Conservation (phyloP, 2,329 filamentous ascomycete species). For the Phaeosphaeria sp. region DNA sequence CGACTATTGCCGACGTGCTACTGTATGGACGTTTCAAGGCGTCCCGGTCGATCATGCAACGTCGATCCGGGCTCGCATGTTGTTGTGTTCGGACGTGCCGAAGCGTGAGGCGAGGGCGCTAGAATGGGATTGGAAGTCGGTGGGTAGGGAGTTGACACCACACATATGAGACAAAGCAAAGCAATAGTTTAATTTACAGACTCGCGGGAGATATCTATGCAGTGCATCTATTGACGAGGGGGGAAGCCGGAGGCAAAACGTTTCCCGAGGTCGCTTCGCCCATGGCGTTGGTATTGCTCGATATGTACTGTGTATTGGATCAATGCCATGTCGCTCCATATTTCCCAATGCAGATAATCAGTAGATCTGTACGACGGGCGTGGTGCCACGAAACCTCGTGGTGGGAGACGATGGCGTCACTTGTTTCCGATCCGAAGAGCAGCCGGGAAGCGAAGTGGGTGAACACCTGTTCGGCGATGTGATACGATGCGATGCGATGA, state of each 20-base stretch:
- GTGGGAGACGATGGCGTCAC: slow-evolving; percentile 1
- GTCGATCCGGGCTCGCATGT: neutral
- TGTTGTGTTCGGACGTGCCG: neutral
- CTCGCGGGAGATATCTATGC: neutral
- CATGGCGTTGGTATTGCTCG: neutral
- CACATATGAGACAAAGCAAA: no score
- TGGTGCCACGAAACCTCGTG: neutral
- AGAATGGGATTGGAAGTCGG: neutral
- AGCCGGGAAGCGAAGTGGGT: neutral
- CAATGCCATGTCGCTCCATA: neutral
- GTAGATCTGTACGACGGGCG: neutral
- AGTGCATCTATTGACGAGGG: neutral
- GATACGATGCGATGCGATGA: neutral
- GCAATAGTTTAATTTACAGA: no score
- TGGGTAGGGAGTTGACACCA: neutral
- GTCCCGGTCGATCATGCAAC: neutral
- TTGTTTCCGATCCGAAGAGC: neutral
- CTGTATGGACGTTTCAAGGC: neutral
- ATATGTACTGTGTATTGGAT: neutral
- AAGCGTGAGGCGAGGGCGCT: neutral
- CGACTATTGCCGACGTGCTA: neutral
- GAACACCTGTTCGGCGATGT: slow-evolving; percentile 10
- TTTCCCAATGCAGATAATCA: neutral
- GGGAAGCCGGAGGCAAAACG: neutral
- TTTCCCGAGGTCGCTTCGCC: neutral